phyloP scores from a whole-genome alignment of 208 protist genomes.

The Porcisia hertigi region DNA sequence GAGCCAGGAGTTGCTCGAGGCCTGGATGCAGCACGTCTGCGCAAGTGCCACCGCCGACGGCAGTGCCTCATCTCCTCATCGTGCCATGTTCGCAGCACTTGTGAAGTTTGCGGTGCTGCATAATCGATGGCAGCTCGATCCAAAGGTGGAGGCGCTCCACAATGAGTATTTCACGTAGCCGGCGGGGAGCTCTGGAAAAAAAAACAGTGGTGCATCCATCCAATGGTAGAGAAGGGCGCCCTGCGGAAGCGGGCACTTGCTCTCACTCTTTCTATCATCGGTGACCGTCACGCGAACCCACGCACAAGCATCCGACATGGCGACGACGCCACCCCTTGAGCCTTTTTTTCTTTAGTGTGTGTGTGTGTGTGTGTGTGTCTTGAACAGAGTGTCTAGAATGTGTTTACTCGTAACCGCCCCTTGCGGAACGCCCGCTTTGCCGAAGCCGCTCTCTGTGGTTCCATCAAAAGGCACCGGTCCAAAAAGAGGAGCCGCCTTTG shows the following conservation, averaged over 20 bases:
- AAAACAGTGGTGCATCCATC: not conserved
- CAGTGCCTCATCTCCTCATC: conserved; percentile 8
- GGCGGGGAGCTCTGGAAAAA: not conserved
- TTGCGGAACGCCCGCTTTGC: no score
- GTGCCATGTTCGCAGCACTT: conserved; percentile 37
- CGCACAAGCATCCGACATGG: not conserved
- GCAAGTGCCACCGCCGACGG: not conserved
- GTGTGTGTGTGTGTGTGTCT: not conserved
- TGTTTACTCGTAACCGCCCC: no score
- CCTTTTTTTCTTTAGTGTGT: not conserved
- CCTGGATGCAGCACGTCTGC: conserved; percentile 43
- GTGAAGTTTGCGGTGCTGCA: conserved; percentile 51
- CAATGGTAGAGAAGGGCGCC: not conserved
- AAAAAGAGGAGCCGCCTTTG: no score
- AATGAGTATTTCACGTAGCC: conserved; percentile 9
- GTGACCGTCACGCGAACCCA: not conserved
- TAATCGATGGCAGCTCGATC: conserved; percentile 28
- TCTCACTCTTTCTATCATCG: no score
- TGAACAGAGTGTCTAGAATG: no score
- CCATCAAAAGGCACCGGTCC: no score
- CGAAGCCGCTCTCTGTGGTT: no score
- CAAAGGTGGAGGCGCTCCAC: conserved; percentile 19
- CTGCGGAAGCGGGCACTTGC: not conserved
- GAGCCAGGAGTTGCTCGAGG: conserved; percentile 31
- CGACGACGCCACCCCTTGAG: not conserved